These are phyloP conservation scores for Wickerhamomyces kurtzmanii DNA, from an alignment of 805 yeast species.

Conservation along the genomic window DNA sequence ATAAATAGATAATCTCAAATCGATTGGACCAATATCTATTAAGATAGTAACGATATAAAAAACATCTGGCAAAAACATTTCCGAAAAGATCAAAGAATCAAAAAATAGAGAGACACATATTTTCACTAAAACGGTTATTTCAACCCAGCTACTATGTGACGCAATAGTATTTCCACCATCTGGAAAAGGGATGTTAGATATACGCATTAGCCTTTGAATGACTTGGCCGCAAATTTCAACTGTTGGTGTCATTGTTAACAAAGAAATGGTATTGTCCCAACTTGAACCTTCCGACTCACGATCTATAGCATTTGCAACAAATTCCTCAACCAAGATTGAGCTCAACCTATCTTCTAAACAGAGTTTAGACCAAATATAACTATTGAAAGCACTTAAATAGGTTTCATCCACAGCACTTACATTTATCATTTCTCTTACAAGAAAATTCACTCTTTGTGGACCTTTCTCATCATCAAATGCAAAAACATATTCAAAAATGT, in stretches of 20 bases:
- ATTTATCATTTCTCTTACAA: conserved; percentile 53
- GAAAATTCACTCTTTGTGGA: conserved; percentile 44
- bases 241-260: conserved; percentile 59
- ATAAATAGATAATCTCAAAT: conserved; percentile 52
- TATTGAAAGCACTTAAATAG: conserved; percentile 42
- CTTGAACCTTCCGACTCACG: conserved; percentile 66
- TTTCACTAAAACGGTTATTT: conserved; percentile 56
- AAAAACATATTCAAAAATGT: conserved; percentile 50
- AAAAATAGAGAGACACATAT: conserved; percentile 59
- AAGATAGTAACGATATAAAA: conserved; percentile 56
- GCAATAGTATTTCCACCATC: conserved; percentile 34
- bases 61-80: conserved; percentile 62
- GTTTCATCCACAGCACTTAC: conserved; percentile 40
- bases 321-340: conserved; percentile 57
- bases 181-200: conserved; percentile 41
- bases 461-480: conserved; percentile 47
- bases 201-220: conserved; percentile 42
- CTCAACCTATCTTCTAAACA: conserved; percentile 52
- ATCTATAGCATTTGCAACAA: conserved; percentile 64
- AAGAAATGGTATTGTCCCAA: conserved; percentile 53
- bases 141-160: conserved; percentile 55
- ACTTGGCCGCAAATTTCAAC: conserved; percentile 63
- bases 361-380: conserved; percentile 58
- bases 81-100: conserved; percentile 53
- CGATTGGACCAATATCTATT: conserved; percentile 36